phyloP scores from a whole-genome alignment of 352 stramenopile species.

The Halophytophthora batemanensis region DNA sequence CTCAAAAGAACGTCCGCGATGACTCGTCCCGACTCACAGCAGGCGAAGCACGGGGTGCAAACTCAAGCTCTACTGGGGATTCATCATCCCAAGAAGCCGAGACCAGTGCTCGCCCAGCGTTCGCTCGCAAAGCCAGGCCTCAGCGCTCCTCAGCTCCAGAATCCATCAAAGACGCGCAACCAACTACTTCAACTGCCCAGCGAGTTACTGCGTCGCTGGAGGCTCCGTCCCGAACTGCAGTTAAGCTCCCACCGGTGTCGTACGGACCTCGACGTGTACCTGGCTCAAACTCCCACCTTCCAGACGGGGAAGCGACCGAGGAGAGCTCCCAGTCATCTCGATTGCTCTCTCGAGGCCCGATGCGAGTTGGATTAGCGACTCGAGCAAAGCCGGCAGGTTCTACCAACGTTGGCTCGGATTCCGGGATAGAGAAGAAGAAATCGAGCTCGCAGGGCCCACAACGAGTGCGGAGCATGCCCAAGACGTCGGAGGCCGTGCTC shows the following conservation, averaged over 20 bases:
- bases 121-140: conserved; percentile 1
- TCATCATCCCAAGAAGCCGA: conserved; percentile 6
- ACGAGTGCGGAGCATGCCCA: conserved; percentile 33
- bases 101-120: neutral
- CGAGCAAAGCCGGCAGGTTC: conserved; percentile 18
- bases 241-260: too few species aligned
- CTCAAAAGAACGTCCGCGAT: conserved; percentile 54
- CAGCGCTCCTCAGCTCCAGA: conserved; percentile 12
- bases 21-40: conserved; percentile 32
- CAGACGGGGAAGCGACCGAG: conserved; percentile 11
- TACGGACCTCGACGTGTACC: conserved; percentile 21
- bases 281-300: conserved; percentile 10
- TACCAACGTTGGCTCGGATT: conserved; percentile 15
- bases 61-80: conserved; percentile 10
- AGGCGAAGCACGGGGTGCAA: conserved; percentile 10
- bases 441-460: conserved; percentile 24
- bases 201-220: conserved; percentile 12
- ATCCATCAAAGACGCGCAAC: conserved; percentile 13
- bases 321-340: conserved; percentile 16
- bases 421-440: conserved; percentile 22
- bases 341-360: conserved; percentile 38
- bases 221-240: conserved; percentile 5
- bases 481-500: conserved; percentile 20
- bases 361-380: conserved; percentile 35
- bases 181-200: conserved; percentile 1